Evolutionary conservation across 1,284 basidiomycete species (phyloP), one percentile per base, ranked within the genome.

Genomic region (Anthracocystis panici-leucophaei): DNA sequence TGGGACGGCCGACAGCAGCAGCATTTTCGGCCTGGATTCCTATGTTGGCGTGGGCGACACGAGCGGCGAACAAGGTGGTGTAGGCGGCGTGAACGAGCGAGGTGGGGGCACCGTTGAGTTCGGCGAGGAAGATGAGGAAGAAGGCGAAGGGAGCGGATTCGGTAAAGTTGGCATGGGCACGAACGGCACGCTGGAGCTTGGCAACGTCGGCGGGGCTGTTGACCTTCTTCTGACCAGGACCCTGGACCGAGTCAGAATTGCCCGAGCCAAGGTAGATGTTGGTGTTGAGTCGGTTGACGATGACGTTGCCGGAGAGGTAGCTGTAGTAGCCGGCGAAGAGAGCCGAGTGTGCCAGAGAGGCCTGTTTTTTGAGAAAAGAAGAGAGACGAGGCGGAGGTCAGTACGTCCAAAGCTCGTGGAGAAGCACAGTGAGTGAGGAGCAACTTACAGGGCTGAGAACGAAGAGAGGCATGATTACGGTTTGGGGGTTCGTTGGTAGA

Each of bases 101-200:
- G 41, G 83, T 85, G 40, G 83, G 83, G 27, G 83, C 83, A 61
- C 83, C 83, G 76, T 85, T 85, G 52, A 85, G 79, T 73, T 85
- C 83, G 42, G 83, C 82, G 53, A 85, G 78, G 81, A 85, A 85
- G 77, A 85, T 77, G 48, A 84, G 75, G 67, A 78, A 71, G 69
- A 84, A 84, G 27, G 77, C 66, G 41, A 84, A 81, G 52, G 83
- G 83, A 10, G 75, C 72, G 25, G 70, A 68, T 66, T 84, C 81
- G 62, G 65, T 12, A 40, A 84, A 84, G 80, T 84, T 84, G 58
- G 60, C 81, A 57, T 83, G 80, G 14, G 80, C 81, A 55, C 83
- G 81, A 21, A 81, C 74, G 46, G 78, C 72, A 12, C 65, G 65
- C 59, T 79, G 68, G 20, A 83, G 75, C 57, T 73, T 71, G 46